A percentile compares a stretch with the other conserved stretches of the same genome.
Evolutionary conservation across 78 protist species (phyloP).

Genomic region (Emiliania huxleyi): DNA sequence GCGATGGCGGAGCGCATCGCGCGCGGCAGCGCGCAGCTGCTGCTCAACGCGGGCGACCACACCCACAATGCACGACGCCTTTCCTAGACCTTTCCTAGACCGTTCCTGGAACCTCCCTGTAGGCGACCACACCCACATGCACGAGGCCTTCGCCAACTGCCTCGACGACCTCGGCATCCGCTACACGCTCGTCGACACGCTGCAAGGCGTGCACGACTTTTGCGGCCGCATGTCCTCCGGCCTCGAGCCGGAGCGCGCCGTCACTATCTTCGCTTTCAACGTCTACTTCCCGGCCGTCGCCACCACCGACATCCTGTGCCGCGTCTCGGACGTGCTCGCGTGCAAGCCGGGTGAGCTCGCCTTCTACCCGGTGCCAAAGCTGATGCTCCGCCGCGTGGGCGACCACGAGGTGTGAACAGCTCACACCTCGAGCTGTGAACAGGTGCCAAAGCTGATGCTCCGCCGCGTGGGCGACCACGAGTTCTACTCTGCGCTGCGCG

Average conservation of each 20-base stretch:
- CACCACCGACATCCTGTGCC: constrained; percentile 7
- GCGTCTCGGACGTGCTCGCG: constrained; percentile 18
- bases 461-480: constrained; percentile 49
- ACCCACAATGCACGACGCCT: no score
- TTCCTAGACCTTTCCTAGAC: no score
- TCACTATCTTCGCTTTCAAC: constrained; percentile 15
- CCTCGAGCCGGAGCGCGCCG: background rate
- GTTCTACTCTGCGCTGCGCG: constrained; percentile 33
- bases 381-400: constrained; percentile 39
- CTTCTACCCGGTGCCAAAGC: constrained; percentile 39
- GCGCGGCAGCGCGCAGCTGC: background rate
- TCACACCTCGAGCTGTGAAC: no score
- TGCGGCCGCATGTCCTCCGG: background rate
- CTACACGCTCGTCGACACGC: background rate
- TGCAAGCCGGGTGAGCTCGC: constrained; percentile 41
- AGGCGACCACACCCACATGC: constrained; percentile 26
- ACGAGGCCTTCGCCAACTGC: background rate
- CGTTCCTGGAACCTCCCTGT: no score
- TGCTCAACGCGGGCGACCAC: constrained; percentile 33
- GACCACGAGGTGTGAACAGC: constrained; percentile 40
- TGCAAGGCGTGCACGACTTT: constrained; percentile 3
- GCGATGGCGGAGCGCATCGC: background rate
- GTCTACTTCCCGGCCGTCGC: constrained; percentile 48
- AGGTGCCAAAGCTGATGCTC: no score
- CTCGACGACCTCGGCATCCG: background rate